Percentiles rank a stretch among this genome's conserved stretches.
These are phyloP conservation scores for Purpureocillium lavendulum DNA, from an alignment of 2,329 filamentous ascomycete species.

Conservation along the genomic window DNA sequence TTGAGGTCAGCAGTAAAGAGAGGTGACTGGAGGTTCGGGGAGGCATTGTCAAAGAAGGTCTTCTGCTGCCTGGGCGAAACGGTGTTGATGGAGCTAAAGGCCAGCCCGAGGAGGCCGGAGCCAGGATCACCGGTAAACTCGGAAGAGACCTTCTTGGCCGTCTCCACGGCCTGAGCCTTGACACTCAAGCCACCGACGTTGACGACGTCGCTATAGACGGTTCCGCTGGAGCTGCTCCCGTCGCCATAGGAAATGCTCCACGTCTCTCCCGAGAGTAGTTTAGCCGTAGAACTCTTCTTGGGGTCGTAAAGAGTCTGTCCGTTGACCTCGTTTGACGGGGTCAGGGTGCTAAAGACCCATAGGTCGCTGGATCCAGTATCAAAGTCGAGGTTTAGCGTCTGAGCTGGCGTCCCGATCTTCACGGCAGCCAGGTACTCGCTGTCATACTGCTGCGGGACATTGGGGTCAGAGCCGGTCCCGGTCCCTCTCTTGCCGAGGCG, in stretches of 20 bases:
- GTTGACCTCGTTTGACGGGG: constrained; percentile 20
- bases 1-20: constrained; percentile 65
- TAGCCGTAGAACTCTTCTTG: constrained; percentile 26
- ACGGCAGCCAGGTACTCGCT: constrained; percentile 9
- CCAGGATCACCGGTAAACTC: constrained; percentile 32
- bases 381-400: constrained; percentile 10
- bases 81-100: constrained; percentile 32
- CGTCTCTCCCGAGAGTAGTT: constrained; percentile 22
- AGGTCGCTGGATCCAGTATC: constrained; percentile 18
- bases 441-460: constrained; percentile 2
- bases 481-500: too few relatives aligned
- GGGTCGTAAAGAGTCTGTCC: constrained; percentile 33
- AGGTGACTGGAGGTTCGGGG: constrained; percentile 7
- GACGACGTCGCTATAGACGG: constrained; percentile 35
- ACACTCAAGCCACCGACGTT: constrained; percentile 31
- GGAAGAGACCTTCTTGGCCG: constrained; percentile 28
- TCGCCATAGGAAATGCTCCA: constrained; percentile 38
- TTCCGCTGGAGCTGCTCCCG: constrained; percentile 29
- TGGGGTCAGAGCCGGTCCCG: constrained; percentile 4
- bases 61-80: constrained; percentile 29
- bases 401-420: constrained; percentile 11
- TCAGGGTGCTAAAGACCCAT: constrained; percentile 33
- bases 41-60: constrained; percentile 31
- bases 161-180: constrained; percentile 32
- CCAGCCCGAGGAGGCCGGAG: constrained; percentile 35